A percentile compares a stretch with the other conserved stretches of the same genome.
Conservation (phyloP, 257 asterid genomes). For the Solanum sparsipilum region DNA sequence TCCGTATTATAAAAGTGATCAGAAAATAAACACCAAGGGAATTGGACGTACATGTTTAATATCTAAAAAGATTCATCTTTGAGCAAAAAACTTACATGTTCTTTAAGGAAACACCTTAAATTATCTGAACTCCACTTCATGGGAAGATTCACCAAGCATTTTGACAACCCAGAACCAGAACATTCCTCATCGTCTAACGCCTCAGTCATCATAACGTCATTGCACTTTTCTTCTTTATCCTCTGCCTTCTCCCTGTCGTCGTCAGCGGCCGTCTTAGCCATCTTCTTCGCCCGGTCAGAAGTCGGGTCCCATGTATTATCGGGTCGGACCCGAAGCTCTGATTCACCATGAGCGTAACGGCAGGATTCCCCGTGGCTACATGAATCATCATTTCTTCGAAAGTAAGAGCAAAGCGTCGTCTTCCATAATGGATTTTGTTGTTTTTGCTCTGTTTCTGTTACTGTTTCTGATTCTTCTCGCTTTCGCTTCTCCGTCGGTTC, state of each 20-base stretch:
- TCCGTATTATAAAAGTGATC: background rate
- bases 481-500: conserved; percentile 58
- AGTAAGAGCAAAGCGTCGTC: conserved; percentile 84
- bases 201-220: conserved; percentile 83
- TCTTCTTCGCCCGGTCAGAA: conserved; percentile 74
- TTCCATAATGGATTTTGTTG: conserved; percentile 62
- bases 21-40: background rate
- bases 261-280: conserved; percentile 19
- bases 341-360: conserved; percentile 49
- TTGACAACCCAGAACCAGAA: conserved; percentile 29
- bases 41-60: background rate
- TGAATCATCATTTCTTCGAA: conserved; percentile 37
- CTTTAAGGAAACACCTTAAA: conserved; percentile 22
- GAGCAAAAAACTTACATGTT: background rate
- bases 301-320: conserved; percentile 95
- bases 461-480: conserved; percentile 26
- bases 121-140: conserved; percentile 81
- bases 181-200: conserved; percentile 38
- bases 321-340: conserved; percentile 72
- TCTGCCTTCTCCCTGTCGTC: conserved; percentile 2
- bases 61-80: background rate
- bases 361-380: conserved; percentile 87
- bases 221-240: conserved; percentile 8
- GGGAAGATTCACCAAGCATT: conserved; percentile 76
- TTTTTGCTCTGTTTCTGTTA: conserved; percentile 1